Percentiles rank a stretch among this genome's conserved stretches.
Evolutionary conservation across 306 rosid species (phyloP).

Genomic region (Medicago ruthenica): DNA sequence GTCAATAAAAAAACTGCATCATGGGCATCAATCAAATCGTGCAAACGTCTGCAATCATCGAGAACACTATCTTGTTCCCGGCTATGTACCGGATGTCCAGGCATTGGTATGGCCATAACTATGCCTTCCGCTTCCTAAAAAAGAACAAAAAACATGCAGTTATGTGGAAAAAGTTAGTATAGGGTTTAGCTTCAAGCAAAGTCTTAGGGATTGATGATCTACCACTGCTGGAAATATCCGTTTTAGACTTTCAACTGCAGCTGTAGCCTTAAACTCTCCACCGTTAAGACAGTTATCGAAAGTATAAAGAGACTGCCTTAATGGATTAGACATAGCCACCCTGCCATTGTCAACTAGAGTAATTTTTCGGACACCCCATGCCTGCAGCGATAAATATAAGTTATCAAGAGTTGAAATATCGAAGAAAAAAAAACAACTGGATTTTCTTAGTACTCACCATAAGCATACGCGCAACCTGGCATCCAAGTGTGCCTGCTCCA

Average conservation of each 20-base stretch:
- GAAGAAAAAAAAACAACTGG: constrained; percentile 3
- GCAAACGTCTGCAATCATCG: constrained; percentile 72
- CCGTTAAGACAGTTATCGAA: constrained; percentile 93
- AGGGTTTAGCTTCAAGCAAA: constrained; percentile 22
- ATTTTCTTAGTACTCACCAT: constrained; percentile 70
- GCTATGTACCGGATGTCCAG: constrained; percentile 86
- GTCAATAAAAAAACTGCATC: constrained; percentile 88
- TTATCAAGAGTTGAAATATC: constrained; percentile 31
- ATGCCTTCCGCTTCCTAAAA: constrained; percentile 90
- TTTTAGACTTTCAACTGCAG: constrained; percentile 84
- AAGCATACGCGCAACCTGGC: constrained; percentile 98
- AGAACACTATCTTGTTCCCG: constrained; percentile 70
- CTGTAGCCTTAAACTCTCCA: constrained; percentile 81
- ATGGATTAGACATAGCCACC: constrained; percentile 97
- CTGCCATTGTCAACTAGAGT: constrained; percentile 88
- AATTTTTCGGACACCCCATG: constrained; percentile 95
- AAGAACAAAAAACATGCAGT: constrained; percentile 12
- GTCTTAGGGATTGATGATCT: constrained; percentile 40
- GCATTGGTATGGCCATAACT: constrained; percentile 96
- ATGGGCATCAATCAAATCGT: constrained; percentile 80
- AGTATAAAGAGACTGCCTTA: constrained; percentile 97
- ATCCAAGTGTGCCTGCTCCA: constrained; percentile 98
- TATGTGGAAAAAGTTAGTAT: constrained; percentile 31
- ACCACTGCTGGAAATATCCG: constrained; percentile 96
- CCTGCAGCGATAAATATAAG: constrained; percentile 59